Base-by-base conservation (phyloP, 2,329 filamentous ascomycete species). In the Stromatinia cepivora region DNA sequence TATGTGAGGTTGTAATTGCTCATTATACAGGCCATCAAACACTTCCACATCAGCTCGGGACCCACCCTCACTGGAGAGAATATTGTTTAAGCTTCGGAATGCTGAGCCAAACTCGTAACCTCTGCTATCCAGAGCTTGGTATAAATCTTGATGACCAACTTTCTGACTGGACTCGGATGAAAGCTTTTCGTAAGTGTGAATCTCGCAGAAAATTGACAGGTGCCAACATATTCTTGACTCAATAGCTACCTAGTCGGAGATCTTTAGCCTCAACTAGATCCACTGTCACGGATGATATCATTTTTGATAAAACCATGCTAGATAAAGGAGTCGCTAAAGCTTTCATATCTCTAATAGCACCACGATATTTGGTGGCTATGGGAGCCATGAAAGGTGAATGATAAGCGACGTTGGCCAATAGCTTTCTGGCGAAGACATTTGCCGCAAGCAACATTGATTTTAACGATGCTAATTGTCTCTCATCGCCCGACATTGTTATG, bases 201-300 rank as follows among this genome's bases (percentile, higher is more conserved):
- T 63, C 53, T 20, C 45, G 34, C 31, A 45, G n/a, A 25, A 66
- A 46, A 45, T 54, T 20, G 15, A 85, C 83, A 1, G 79, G 79
- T 1, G 79, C 81, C 0, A 81, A 76, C 74, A 85, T 74, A 67
- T 85, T 85, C 4, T 75, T 72, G 4, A 77, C 76, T 83, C 83
- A 85, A 72, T 85, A 85, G 10, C 28, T 25, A 20, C 28, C 36
- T 31, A 28, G 22, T 31, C 3, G 28, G 15, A 56, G 36, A 17
- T 48, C 39, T 17, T 56, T 53, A 13, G 46, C 20, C 64, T 70
- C 20, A 64, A 71, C 42, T 9, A 9, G 11, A 17, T 46, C n/a
- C n/a, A 50, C 63, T 10, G 63, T 66, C 4, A 66, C 63, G 11
- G 63, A 54, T 9, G 63, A 66, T 28, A 66, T 28, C 70, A 71